Conservation (phyloP, 805 yeast genomes). For the Yamadazyma tumulicola region DNA sequence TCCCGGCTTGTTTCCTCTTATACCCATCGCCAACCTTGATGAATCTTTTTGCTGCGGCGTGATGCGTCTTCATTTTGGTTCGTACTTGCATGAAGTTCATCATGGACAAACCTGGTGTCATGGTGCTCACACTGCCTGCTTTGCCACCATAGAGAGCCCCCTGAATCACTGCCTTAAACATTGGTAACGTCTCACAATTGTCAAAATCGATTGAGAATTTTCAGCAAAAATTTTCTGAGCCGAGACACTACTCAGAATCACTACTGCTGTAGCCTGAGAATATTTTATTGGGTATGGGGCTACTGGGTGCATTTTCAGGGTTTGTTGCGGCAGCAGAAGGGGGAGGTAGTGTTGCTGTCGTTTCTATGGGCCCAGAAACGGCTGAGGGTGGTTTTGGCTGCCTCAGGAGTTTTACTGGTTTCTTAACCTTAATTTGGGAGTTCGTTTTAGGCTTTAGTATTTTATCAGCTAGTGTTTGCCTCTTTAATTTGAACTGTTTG, state of each 20-base stretch:
- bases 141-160: too few species aligned
- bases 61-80: conserved; percentile 68
- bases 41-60: conserved; percentile 87
- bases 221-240: too few species aligned
- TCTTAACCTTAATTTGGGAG: too few species aligned
- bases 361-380: too few species aligned
- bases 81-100: conserved; percentile 32
- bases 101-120: neutral
- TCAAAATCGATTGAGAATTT: neutral
- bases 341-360: too few species aligned
- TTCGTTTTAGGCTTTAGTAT: neutral
- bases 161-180: conserved; percentile 1
- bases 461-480: neutral
- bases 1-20: conserved; percentile 62
- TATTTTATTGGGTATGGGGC: too few species aligned
- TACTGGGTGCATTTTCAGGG: too few species aligned
- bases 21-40: conserved; percentile 67
- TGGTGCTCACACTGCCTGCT: neutral
- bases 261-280: neutral
- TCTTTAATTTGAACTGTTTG: conserved; percentile 9
- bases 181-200: neutral
- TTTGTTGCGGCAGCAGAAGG: too few species aligned
- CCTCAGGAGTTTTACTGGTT: neutral
- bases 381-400: neutral
- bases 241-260: neutral